Percentiles rank a stretch among this genome's conserved stretches.
phyloP scores from a whole-genome alignment of 192 early-diverging fungal genomes.

The Anaeromyces robustus region DNA sequence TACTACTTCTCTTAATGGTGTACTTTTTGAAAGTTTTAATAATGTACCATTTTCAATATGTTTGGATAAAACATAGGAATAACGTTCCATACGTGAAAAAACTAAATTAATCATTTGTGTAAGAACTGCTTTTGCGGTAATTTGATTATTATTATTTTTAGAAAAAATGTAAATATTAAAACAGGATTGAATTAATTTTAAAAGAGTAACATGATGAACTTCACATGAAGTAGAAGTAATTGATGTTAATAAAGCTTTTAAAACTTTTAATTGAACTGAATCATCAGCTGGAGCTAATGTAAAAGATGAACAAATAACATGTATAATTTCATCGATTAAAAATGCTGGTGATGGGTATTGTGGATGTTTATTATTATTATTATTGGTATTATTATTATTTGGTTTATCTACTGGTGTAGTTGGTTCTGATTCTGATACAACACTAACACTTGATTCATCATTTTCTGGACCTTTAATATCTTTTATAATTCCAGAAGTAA shows the following conservation, averaged over 20 bases:
- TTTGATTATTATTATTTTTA: constrained; percentile 14
- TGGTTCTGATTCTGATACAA: neutral
- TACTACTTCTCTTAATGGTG: constrained; percentile 1
- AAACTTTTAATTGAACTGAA: constrained; percentile 31
- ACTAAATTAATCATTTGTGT: constrained; percentile 42
- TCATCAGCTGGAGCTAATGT: constrained; percentile 16
- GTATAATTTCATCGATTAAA: constrained; percentile 45
- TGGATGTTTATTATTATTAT: neutral
- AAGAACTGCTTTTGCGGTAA: constrained; percentile 34
- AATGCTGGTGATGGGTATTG: constrained; percentile 3
- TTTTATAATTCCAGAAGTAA: constrained; percentile 8
- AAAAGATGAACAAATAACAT: constrained; percentile 24
- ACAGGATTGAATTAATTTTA: constrained; percentile 13
- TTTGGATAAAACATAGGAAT: constrained; percentile 14
- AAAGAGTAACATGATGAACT: constrained; percentile 27
- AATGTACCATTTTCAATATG: constrained; percentile 12
- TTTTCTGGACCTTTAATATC: constrained; percentile 1
- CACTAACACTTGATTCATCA: neutral
- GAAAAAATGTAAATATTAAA: constrained; percentile 2
- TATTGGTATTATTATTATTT: too few species aligned
- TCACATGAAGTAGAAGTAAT: constrained; percentile 28
- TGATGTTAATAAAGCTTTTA: constrained; percentile 34
- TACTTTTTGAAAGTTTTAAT: neutral
- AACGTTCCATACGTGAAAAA: constrained; percentile 40
- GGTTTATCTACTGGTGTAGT: neutral